Evolutionary conservation across 306 rosid genomes (phyloP).

Genomic region (Neltuma alba): DNA sequence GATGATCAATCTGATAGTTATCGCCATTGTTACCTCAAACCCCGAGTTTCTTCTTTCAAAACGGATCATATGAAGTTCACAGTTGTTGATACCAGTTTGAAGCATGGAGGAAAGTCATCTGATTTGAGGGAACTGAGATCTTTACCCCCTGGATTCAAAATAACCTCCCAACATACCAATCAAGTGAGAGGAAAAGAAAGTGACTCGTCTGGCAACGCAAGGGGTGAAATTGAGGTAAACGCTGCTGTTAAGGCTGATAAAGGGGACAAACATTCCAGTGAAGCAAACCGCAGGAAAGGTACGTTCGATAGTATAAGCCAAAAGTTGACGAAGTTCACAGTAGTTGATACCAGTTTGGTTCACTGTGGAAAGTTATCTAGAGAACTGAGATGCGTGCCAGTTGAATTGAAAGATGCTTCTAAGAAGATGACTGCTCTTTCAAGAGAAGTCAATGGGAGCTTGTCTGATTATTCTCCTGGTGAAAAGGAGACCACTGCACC

Average conservation of each 20-base stretch:
- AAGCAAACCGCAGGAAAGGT: conserved; percentile 40
- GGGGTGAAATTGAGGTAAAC: conserved; percentile 34
- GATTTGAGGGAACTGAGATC: conserved; percentile 51
- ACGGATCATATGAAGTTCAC: conserved; percentile 49
- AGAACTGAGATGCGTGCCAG: conserved; percentile 50
- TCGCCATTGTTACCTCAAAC: conserved; percentile 71
- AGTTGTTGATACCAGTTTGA: conserved; percentile 60
- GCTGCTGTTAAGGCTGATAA: conserved; percentile 37
- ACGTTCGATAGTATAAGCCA: conserved; percentile 29
- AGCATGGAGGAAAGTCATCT: conserved; percentile 50
- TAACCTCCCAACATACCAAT: conserved; percentile 9
- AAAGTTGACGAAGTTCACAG: conserved; percentile 47
- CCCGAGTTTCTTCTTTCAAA: conserved; percentile 49
- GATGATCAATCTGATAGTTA: conserved; percentile 46
- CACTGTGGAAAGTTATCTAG: conserved; percentile 51
- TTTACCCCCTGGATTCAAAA: conserved; percentile 43
- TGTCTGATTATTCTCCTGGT: conserved; percentile 25
- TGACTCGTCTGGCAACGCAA: conserved; percentile 29
- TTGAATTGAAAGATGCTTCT: conserved; percentile 41
- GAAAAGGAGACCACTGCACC: conserved; percentile 34
- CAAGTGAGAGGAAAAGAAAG: conserved; percentile 37
- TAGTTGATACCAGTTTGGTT: conserved; percentile 61
- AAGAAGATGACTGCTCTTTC: conserved; percentile 42
- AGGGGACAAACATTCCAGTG: conserved; percentile 33
- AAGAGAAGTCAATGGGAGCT: conserved; percentile 39